These are phyloP conservation scores for Entomortierella chlamydospora DNA, from an alignment of 192 early-diverging fungal genomes.

Conservation along the genomic window DNA sequence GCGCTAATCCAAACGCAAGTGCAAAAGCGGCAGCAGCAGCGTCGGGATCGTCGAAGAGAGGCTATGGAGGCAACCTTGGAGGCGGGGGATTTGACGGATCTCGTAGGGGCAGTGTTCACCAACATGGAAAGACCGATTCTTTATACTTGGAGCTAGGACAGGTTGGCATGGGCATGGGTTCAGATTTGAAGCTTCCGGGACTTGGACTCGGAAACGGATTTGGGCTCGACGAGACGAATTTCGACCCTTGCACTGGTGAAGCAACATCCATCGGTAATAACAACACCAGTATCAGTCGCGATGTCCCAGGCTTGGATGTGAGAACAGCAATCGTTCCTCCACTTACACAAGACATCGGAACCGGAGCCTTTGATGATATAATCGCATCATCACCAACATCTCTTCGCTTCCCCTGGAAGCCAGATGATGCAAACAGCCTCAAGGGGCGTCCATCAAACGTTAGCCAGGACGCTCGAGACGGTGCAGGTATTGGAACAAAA, in stretches of 20 bases:
- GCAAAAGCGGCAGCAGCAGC: background rate
- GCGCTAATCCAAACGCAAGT: background rate
- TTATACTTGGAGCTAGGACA: slow-evolving; percentile 27
- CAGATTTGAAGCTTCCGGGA: slow-evolving; percentile 24
- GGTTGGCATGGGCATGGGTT: slow-evolving; percentile 20
- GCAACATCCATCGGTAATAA: background rate
- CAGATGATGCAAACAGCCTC: slow-evolving; percentile 19
- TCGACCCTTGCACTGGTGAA: background rate
- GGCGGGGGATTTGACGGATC: slow-evolving; percentile 8
- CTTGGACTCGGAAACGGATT: slow-evolving; percentile 20
- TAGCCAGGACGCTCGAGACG: slow-evolving; percentile 12
- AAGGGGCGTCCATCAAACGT: slow-evolving; percentile 19
- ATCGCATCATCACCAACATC: background rate
- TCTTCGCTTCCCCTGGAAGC: background rate
- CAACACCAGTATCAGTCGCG: background rate
- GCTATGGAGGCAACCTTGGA: background rate
- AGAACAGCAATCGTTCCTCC: background rate
- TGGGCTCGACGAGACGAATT: background rate
- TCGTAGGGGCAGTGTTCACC: slow-evolving; percentile 7
- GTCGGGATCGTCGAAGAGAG: background rate
- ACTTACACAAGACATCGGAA: background rate
- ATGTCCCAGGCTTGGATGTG: background rate
- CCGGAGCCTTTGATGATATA: slow-evolving; percentile 18
- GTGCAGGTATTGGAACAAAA: background rate
- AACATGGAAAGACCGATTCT: slow-evolving; percentile 15